Evolutionary conservation across 768 basidiomycete species (phyloP), one percentile per base, ranked within the genome.

Genomic region (Leucocoprinus sp.): DNA sequence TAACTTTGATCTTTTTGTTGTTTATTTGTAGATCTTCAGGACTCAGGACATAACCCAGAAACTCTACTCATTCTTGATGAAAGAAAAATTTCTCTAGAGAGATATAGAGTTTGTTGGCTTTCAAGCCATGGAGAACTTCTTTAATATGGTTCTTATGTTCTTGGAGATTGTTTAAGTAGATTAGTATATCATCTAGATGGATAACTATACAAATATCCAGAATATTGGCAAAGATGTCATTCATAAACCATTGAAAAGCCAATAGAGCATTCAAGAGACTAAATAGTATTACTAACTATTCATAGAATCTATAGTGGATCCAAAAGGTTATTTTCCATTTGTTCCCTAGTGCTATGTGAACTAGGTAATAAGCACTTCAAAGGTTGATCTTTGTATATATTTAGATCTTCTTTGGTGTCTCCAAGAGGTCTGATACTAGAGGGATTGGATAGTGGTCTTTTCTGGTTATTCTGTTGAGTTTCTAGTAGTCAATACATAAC

Each of bases 181-280:
- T 61, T 18, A 69, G 56, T 43, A 69, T 65, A 49, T 69, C 60
- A 38, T 69, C 61, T 2, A 69, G 40, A 50, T 70, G 70, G 31
- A 69, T 57, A 9, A 65, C 56, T 19, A 43, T 15, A 19, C 18
- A 60, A 9, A 58, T 39, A 40, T 66, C 63, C 8, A 68, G 49
- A 5, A 64, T 40, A 41, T 66, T 62, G 4, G 50, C 42, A 8
- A 71, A 56, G 18, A 64, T 57, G 35, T 63, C 56, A 19, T 65
- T 56, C 48, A 70, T 65, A 37, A 66, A 61, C 5, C 39, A 34
- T 48, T 70, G 67, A 53, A 69, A 70, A 3, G 61, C 48, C 0
- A 64, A 57, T 1, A 61, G 60, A 1, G 60, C 55, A 41, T 68
- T 64, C 22, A 57, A 55, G 2, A 66, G 57, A 8, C 63, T 64